A percentile compares a stretch with the other conserved stretches of the same genome.
Conservation (phyloP, 805 yeast species). For the Scheffersomyces spartinae region DNA sequence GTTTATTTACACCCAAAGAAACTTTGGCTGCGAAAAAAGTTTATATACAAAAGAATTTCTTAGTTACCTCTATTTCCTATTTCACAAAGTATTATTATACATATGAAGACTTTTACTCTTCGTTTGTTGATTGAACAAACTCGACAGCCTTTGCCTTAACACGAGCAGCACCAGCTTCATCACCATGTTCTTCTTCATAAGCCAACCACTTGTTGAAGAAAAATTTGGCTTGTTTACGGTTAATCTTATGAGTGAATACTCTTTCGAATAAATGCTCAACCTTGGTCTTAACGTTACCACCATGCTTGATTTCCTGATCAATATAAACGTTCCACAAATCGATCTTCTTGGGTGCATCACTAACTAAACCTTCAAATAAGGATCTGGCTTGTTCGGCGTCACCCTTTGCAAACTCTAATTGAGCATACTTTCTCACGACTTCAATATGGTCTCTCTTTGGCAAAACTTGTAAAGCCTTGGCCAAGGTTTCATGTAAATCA, state of each 20-base stretch:
- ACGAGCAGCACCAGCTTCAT: constrained; percentile 61
- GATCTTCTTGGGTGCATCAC: constrained; percentile 83
- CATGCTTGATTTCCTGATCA: constrained; percentile 79
- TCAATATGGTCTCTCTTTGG: constrained; percentile 69
- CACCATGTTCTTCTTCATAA: constrained; percentile 61
- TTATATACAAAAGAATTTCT: no score
- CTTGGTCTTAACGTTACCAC: constrained; percentile 47
- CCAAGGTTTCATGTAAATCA: constrained; percentile 61
- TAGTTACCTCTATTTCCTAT: no score
- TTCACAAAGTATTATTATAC: constrained; percentile 1
- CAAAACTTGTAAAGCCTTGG: constrained; percentile 58
- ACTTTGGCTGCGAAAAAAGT: no score
- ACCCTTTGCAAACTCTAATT: constrained; percentile 76
- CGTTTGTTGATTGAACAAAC: constrained; percentile 33
- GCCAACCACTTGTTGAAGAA: constrained; percentile 88
- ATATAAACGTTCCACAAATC: constrained; percentile 94
- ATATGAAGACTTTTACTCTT: constrained; percentile 1
- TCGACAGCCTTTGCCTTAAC: constrained; percentile 89
- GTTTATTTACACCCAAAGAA: no score
- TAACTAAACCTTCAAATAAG: constrained; percentile 79
- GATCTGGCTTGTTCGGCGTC: constrained; percentile 93
- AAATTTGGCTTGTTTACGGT: constrained; percentile 85
- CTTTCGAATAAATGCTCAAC: constrained; percentile 79
- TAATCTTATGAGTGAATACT: constrained; percentile 52
- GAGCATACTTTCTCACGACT: constrained; percentile 79